Percentiles rank a stretch among this genome's conserved stretches.
phyloP scores from a whole-genome alignment of 106 monocot species.

The Dendrobium officinale region DNA sequence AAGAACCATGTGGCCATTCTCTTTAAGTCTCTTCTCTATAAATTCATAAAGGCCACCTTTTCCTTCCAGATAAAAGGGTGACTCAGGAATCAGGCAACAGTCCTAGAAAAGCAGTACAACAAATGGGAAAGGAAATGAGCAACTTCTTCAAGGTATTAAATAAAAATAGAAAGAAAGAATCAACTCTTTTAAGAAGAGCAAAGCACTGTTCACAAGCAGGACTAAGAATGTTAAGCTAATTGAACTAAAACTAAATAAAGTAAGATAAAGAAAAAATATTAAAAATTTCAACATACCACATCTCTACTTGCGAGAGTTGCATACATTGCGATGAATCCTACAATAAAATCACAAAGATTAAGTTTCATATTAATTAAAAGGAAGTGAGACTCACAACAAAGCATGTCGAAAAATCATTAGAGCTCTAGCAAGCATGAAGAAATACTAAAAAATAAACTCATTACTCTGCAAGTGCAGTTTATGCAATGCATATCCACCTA shows the following conservation, averaged over 20 bases:
- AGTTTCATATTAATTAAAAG: not conserved
- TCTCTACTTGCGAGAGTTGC: conserved; percentile 30
- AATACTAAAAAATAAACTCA: not conserved
- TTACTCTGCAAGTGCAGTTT: not conserved
- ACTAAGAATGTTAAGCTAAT: not conserved
- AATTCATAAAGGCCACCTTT: conserved; percentile 60
- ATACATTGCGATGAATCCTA: conserved; percentile 46
- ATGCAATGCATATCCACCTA: not conserved
- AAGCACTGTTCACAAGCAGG: not conserved
- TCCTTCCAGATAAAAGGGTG: conserved; percentile 71
- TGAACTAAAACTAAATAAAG: not conserved
- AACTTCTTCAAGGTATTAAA: not conserved
- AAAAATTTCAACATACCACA: conserved; percentile 17
- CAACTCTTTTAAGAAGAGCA: not conserved
- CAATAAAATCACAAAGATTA: conserved; percentile 2
- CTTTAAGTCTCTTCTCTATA: conserved; percentile 57
- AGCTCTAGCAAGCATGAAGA: not conserved
- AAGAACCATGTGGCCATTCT: conserved; percentile 81
- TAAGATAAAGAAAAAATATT: not conserved
- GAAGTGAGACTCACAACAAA: not conserved
- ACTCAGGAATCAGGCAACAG: conserved; percentile 74
- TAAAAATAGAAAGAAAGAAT: not conserved
- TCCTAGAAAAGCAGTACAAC: conserved; percentile 28
- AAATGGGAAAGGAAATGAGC: not conserved
- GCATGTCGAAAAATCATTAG: not conserved